Evolutionary conservation across 352 stramenopile species (phyloP).

Genomic region (Globisporangium carolinianum): DNA sequence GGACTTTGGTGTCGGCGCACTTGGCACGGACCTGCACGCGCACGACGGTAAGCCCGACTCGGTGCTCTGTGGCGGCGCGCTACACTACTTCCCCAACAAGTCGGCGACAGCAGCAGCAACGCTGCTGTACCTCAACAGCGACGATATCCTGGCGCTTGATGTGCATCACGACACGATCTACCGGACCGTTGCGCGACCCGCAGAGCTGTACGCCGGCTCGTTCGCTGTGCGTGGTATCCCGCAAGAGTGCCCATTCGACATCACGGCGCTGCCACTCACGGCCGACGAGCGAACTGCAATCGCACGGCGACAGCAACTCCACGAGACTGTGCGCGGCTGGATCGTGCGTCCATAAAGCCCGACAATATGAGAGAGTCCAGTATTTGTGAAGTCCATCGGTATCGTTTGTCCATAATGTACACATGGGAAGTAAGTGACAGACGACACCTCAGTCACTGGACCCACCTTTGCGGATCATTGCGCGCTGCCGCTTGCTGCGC

Average conservation of each 20-base stretch:
- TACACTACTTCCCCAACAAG: slow-evolving; percentile 51
- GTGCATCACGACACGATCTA: slow-evolving; percentile 37
- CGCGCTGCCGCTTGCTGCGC: too few species aligned
- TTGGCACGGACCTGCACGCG: slow-evolving; percentile 32
- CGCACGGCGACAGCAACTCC: slow-evolving; percentile 33
- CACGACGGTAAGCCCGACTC: slow-evolving; percentile 21
- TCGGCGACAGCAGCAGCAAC: slow-evolving; percentile 3
- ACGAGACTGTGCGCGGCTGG: slow-evolving; percentile 30
- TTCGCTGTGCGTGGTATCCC: slow-evolving; percentile 28
- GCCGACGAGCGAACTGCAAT: slow-evolving; percentile 31
- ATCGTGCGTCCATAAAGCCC: slow-evolving; percentile 1
- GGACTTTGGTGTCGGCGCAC: slow-evolving; percentile 47
- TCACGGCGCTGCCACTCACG: slow-evolving; percentile 33
- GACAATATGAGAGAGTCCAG: too few species aligned
- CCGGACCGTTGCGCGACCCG: slow-evolving; percentile 36
- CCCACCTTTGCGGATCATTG: too few species aligned
- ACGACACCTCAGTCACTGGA: too few species aligned
- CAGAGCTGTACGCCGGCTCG: slow-evolving; percentile 43
- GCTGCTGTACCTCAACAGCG: slow-evolving; percentile 59
- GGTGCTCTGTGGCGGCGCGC: slow-evolving; percentile 41
- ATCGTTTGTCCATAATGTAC: too few species aligned
- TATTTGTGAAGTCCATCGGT: too few species aligned
- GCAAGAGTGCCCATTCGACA: slow-evolving; percentile 53
- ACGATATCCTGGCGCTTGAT: slow-evolving; percentile 46
- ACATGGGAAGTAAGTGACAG: too few species aligned